These are phyloP conservation scores for Casuarina glauca DNA, from an alignment of 306 rosid genomes.

Conservation along the genomic window DNA sequence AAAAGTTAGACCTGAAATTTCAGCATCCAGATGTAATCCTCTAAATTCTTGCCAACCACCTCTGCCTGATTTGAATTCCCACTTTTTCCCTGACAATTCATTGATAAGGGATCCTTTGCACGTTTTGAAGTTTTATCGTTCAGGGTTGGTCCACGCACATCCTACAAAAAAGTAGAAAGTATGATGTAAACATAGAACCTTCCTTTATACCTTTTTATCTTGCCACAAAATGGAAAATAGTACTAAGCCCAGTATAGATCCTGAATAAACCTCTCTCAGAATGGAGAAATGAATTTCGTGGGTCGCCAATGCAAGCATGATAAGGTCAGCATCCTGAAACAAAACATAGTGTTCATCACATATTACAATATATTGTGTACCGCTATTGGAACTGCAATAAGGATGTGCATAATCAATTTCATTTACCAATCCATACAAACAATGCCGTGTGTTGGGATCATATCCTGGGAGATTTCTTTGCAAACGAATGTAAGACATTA, in stretches of 20 bases:
- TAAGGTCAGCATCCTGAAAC: constrained; percentile 35
- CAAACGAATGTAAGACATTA: constrained; percentile 32
- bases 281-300: constrained; percentile 32
- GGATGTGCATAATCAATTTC: not conserved
- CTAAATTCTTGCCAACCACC: not conserved
- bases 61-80: not conserved
- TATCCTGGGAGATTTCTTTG: constrained; percentile 30
- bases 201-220: not conserved
- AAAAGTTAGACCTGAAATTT: constrained; percentile 24
- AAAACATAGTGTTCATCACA: constrained; percentile 5
- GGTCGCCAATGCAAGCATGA: constrained; percentile 36
- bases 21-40: constrained; percentile 17
- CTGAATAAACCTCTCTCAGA: constrained; percentile 35
- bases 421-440: constrained; percentile 35
- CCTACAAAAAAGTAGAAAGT: not conserved
- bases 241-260: not conserved
- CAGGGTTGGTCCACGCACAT: not conserved
- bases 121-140: not conserved
- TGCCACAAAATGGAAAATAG: not conserved
- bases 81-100: not conserved
- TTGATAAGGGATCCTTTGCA: not conserved
- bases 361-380: no score
- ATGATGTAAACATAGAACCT: not conserved
- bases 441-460: constrained; percentile 35
- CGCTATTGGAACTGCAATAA: not conserved